Percentiles rank a stretch among this genome's conserved stretches.
Conservation (phyloP, 2,329 filamentous ascomycete genomes). For the Cephalotrichum gorgonifer region DNA sequence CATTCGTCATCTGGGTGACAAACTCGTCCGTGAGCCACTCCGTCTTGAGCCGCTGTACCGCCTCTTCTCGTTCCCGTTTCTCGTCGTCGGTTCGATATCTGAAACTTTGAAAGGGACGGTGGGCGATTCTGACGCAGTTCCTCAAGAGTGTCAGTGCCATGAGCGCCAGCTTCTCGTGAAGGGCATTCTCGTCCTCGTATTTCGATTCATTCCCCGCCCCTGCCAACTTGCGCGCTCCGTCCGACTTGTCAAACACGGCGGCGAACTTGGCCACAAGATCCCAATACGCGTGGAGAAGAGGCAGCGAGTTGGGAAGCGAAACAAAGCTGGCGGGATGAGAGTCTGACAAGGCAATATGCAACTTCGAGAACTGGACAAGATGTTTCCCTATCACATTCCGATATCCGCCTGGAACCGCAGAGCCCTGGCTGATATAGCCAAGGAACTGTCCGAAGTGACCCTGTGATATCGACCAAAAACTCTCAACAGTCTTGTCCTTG, state of each 20-base stretch:
- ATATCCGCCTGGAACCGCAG: conserved; percentile 39
- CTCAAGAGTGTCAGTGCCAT: conserved; percentile 76
- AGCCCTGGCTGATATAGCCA: conserved; percentile 46
- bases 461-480: conserved; percentile 73
- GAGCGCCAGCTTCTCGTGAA: conserved; percentile 70
- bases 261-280: conserved; percentile 67
- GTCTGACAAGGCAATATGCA: conserved; percentile 79
- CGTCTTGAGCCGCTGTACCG: conserved; percentile 58
- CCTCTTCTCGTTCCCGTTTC: conserved; percentile 64
- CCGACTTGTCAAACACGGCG: conserved; percentile 56
- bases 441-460: conserved; percentile 71
- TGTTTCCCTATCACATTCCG: conserved; percentile 69
- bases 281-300: conserved; percentile 79
- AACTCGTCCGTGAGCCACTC: conserved; percentile 68
- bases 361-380: conserved; percentile 78
- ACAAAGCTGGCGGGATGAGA: conserved; percentile 75
- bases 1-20: conserved; percentile 71
- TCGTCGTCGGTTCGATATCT: conserved; percentile 67
- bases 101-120: conserved; percentile 71
- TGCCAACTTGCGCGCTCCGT: conserved; percentile 38
- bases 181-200: conserved; percentile 45
- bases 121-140: conserved; percentile 76
- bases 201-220: conserved; percentile 25
- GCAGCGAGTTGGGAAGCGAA: conserved; percentile 67
- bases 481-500: conserved; percentile 61